phyloP scores from a whole-genome alignment of 331 rosid genomes.

The Prunus yedoensis region DNA sequence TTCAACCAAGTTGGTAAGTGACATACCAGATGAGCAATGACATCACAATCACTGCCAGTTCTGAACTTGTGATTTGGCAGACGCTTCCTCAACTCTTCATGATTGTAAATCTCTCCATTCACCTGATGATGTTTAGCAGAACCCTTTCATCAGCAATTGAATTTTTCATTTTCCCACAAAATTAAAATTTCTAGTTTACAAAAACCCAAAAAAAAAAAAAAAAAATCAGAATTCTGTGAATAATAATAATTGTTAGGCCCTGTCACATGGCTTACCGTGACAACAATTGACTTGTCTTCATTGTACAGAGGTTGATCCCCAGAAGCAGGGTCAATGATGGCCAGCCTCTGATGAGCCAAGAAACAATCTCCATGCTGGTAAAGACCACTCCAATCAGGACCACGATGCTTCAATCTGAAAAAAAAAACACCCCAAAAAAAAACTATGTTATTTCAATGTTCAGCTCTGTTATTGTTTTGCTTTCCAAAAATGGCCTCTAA shows the following conservation, averaged over 20 bases:
- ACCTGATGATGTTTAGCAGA: conserved; percentile 46
- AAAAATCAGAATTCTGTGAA: neutral
- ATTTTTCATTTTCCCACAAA: neutral
- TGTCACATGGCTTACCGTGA: conserved; percentile 50
- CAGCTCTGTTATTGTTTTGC: neutral
- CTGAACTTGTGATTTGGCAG: conserved; percentile 70
- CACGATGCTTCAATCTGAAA: conserved; percentile 91
- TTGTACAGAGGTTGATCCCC: conserved; percentile 98
- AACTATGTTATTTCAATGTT: neutral
- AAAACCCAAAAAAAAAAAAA: neutral
- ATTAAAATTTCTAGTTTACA: neutral
- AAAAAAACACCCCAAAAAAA: neutral
- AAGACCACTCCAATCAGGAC: conserved; percentile 97
- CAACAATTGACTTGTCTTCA: conserved; percentile 69
- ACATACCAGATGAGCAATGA: conserved; percentile 87
- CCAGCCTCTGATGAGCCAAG: conserved; percentile 87
- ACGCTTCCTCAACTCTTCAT: conserved; percentile 73
- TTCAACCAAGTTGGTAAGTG: neutral
- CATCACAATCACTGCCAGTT: conserved; percentile 94
- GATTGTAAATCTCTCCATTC: conserved; percentile 94
- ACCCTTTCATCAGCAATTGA: neutral
- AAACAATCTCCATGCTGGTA: conserved; percentile 77
- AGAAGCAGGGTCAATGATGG: conserved; percentile 94
- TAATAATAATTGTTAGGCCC: too few relatives aligned
- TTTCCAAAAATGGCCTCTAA: neutral